A percentile compares a stretch with the other conserved stretches of the same genome.
These are phyloP conservation scores for Teunomyces panamensis DNA, from an alignment of 805 yeast species.

Conservation along the genomic window DNA sequence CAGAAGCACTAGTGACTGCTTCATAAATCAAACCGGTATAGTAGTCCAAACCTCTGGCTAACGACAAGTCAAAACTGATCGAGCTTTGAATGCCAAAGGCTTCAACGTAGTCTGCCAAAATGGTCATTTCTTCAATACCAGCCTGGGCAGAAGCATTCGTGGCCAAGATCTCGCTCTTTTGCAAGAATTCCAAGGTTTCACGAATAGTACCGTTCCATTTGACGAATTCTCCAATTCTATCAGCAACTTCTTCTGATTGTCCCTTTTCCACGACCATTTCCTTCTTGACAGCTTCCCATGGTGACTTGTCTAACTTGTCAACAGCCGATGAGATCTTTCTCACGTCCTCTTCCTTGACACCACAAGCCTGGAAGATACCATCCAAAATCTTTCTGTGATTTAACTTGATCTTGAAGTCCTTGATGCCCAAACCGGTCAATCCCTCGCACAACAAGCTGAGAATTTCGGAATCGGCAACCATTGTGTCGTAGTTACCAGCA, in stretches of 20 bases:
- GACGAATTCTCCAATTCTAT: slow-evolving; percentile 88
- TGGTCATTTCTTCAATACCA: slow-evolving; percentile 79
- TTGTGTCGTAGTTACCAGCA: slow-evolving; percentile 87
- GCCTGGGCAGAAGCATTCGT: slow-evolving; percentile 69
- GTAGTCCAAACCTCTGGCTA: slow-evolving; percentile 97
- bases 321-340: slow-evolving; percentile 93
- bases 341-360: slow-evolving; percentile 91
- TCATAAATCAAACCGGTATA: slow-evolving; percentile 97
- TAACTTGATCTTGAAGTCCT: slow-evolving; percentile 85
- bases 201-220: slow-evolving; percentile 74
- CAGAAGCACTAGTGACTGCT: slow-evolving; percentile 91
- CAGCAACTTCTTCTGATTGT: slow-evolving; percentile 89
- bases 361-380: slow-evolving; percentile 93
- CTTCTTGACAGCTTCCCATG: slow-evolving; percentile 91
- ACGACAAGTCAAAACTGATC: slow-evolving; percentile 85
- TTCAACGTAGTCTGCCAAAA: slow-evolving; percentile 71
- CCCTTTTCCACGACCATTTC: slow-evolving; percentile 92
- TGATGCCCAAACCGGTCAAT: slow-evolving; percentile 75
- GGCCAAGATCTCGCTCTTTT: slow-evolving; percentile 54
- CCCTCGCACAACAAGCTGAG: slow-evolving; percentile 83
- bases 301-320: slow-evolving; percentile 90
- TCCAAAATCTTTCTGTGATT: slow-evolving; percentile 95
- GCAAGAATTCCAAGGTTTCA: slow-evolving; percentile 56
- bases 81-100: slow-evolving; percentile 71
- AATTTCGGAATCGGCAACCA: slow-evolving; percentile 96